Conservation (phyloP, 306 rosid genomes). For the Gastrolobium villosum region DNA sequence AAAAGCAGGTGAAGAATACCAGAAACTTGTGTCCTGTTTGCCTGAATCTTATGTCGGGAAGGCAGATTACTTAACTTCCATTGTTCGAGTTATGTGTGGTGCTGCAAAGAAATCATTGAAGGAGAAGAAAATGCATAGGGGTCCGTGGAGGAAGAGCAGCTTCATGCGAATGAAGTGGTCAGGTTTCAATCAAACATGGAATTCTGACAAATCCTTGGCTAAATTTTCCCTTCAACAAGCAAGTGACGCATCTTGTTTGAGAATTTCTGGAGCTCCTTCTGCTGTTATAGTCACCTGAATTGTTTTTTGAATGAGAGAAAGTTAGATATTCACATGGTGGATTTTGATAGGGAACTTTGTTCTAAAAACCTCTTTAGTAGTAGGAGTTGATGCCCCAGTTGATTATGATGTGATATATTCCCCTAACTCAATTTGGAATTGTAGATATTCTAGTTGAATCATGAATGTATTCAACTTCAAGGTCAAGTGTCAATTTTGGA, state of each 20-base stretch:
- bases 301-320: background rate
- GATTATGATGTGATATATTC: background rate
- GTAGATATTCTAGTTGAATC: background rate
- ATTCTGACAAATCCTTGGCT: background rate
- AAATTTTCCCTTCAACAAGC: constrained; percentile 15
- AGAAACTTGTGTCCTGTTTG: constrained; percentile 47
- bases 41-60: constrained; percentile 58
- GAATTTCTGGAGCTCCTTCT: constrained; percentile 45
- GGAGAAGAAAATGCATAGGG: constrained; percentile 73
- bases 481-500: background rate
- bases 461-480: background rate
- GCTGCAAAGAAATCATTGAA: constrained; percentile 77
- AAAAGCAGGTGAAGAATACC: constrained; percentile 54
- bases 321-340: background rate
- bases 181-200: constrained; percentile 32
- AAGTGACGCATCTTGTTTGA: constrained; percentile 45
- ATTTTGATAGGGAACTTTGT: constrained; percentile 42
- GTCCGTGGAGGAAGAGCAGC: constrained; percentile 68
- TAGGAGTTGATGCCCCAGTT: constrained; percentile 32
- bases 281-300: constrained; percentile 56
- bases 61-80: constrained; percentile 52
- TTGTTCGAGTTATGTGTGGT: constrained; percentile 59
- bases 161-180: constrained; percentile 87
- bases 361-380: constrained; percentile 11
- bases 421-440: background rate